phyloP scores from a whole-genome alignment of 2,329 filamentous ascomycete genomes.

The Bisporella sp. region DNA sequence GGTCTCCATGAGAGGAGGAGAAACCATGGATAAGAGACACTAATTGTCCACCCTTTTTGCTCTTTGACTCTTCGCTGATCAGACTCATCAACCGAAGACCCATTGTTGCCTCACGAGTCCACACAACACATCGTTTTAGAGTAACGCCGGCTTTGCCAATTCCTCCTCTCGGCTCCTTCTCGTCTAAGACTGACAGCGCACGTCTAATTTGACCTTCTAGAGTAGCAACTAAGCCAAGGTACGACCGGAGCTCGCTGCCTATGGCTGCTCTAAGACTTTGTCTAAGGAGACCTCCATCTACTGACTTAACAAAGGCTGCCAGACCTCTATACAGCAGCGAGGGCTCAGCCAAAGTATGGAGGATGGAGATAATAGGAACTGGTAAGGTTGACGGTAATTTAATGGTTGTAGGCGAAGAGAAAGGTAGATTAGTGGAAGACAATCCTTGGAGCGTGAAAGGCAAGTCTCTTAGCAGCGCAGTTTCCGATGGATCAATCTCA shows the following conservation, averaged over 20 bases:
- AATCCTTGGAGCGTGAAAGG: slow-evolving; percentile 91
- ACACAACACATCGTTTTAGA: slow-evolving; percentile 89
- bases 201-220: slow-evolving; percentile 86
- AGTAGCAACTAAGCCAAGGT: slow-evolving; percentile 84
- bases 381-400: slow-evolving; percentile 75
- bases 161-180: slow-evolving; percentile 57
- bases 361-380: slow-evolving; percentile 74
- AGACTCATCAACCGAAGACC: slow-evolving; percentile 87
- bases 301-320: slow-evolving; percentile 73
- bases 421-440: slow-evolving; percentile 77
- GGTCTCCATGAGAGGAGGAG: slow-evolving; percentile 89
- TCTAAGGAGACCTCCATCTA: slow-evolving; percentile 75
- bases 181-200: slow-evolving; percentile 68
- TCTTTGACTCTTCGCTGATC: slow-evolving; percentile 85
- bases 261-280: slow-evolving; percentile 90
- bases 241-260: slow-evolving; percentile 76
- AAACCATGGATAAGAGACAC: slow-evolving; percentile 92
- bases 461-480: slow-evolving; percentile 66
- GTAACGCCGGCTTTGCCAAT: slow-evolving; percentile 87
- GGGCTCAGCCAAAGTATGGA: slow-evolving; percentile 87
- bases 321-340: slow-evolving; percentile 84
- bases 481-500: slow-evolving; percentile 55
- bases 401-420: slow-evolving; percentile 60
- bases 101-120: slow-evolving; percentile 97
- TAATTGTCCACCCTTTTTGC: slow-evolving; percentile 80